Conservation (phyloP, 192 early-diverging fungal species). For the Backusella tuberculispora region DNA sequence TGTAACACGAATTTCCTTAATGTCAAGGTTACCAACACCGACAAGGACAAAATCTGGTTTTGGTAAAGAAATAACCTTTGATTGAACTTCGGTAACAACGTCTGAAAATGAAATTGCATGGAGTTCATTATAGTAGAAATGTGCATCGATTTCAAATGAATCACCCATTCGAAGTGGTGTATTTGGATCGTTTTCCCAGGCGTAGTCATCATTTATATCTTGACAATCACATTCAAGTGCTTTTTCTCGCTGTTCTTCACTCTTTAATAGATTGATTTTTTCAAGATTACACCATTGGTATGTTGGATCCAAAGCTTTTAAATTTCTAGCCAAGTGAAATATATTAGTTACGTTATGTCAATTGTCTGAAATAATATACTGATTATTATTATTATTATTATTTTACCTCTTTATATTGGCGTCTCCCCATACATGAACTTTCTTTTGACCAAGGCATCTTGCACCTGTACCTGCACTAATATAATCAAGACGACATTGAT, state of each 20-base stretch:
- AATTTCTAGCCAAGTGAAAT: constrained; percentile 16
- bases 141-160: constrained; percentile 27
- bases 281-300: constrained; percentile 34
- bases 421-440: constrained; percentile 41
- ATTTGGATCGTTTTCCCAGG: constrained; percentile 28
- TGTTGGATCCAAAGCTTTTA: constrained; percentile 28
- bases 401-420: constrained; percentile 35
- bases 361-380: no score
- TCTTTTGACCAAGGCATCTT: constrained; percentile 26
- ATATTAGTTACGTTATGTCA: no score
- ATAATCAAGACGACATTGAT: constrained; percentile 32
- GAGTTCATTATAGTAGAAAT: constrained; percentile 24
- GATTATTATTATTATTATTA: no score
- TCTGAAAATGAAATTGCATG: not conserved
- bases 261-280: not conserved
- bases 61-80: not conserved
- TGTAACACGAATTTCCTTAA: constrained; percentile 17
- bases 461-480: constrained; percentile 29
- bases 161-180: constrained; percentile 29
- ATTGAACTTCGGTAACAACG: not conserved
- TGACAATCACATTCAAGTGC: constrained; percentile 27
- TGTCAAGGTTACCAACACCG: constrained; percentile 33
- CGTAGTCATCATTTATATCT: constrained; percentile 29
- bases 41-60: constrained; percentile 35
- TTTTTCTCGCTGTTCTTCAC: not conserved